Base-by-base conservation (phyloP, 805 yeast genomes). In the Metschnikowia baotianmanensis region DNA sequence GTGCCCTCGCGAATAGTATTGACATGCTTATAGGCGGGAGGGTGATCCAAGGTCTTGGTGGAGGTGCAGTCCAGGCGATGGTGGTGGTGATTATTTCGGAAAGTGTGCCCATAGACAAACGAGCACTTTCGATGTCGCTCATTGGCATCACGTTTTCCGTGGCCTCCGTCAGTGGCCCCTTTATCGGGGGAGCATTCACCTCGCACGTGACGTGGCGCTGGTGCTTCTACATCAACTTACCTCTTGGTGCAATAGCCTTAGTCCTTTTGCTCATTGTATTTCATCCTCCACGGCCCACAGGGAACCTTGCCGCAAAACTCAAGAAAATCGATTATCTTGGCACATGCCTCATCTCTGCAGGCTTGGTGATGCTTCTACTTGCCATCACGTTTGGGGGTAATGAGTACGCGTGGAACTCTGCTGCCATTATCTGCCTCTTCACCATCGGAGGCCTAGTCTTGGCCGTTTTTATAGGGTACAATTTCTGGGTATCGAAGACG, bases 191-290 rank as follows among this genome's bases (percentile, higher is more conserved):
- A 22, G 81, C 79, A 0, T 74, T 83, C 42, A 71, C 85, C 1
- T 61, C 76, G 2, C 63, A 72, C 37, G 77, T 71, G 4, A 62
- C 77, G n/a, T 83, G 89, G 89, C 67, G 89, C 52, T 82, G 89
- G 87, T 78, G 86, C 52, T 84, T 82, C 56, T 84, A 78, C 60
- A 69, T 84, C 47, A 83, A 83, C 57, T 57, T 84, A 26, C 86
- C 88, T 3, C 59, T 82, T 25, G 85, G 86, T 13, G 87, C 83
- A 1, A 39, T 67, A 0, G 74, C 78, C 0, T 53, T 69, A 15
- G 53, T 56, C 0, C 47, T 69, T 6, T 55, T 77, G 13, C 34
- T 68, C 3, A 43, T 69, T 4, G 63, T 70, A 15, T 72, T 76
- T 55, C 62, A 68, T 22, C 80, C 82, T 10, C 77, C 77, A 6